These are phyloP conservation scores for Malus hybrid DNA, from an alignment of 331 rosid genomes.

Conservation along the genomic window DNA sequence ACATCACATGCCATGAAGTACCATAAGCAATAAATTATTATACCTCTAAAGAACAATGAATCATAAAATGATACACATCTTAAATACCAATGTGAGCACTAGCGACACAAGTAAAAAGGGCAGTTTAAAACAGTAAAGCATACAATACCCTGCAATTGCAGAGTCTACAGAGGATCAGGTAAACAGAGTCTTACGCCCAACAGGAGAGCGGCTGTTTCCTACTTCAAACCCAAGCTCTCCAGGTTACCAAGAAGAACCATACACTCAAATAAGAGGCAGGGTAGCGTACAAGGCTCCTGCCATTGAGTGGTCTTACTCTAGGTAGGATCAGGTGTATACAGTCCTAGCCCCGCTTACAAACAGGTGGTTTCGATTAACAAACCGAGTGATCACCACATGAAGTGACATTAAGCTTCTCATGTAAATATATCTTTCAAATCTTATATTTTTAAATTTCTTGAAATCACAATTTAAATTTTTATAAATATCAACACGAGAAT, in stretches of 20 bases:
- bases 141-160: background rate
- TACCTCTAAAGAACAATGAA: background rate
- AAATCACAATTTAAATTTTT: background rate
- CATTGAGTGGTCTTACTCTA: background rate
- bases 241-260: background rate
- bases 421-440: background rate
- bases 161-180: background rate
- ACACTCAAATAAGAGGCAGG: background rate
- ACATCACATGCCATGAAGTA: background rate
- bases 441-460: background rate
- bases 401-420: background rate
- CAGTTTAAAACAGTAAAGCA: background rate
- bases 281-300: background rate
- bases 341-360: background rate
- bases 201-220: background rate
- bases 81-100: background rate
- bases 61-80: background rate
- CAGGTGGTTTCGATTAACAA: background rate
- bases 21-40: background rate
- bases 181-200: background rate
- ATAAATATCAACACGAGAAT: background rate
- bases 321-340: background rate
- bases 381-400: background rate
- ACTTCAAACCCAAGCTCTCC: background rate
- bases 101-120: background rate